These are phyloP conservation scores for Periconia sp. DNA, from an alignment of 2,329 filamentous ascomycete species.

Conservation along the genomic window DNA sequence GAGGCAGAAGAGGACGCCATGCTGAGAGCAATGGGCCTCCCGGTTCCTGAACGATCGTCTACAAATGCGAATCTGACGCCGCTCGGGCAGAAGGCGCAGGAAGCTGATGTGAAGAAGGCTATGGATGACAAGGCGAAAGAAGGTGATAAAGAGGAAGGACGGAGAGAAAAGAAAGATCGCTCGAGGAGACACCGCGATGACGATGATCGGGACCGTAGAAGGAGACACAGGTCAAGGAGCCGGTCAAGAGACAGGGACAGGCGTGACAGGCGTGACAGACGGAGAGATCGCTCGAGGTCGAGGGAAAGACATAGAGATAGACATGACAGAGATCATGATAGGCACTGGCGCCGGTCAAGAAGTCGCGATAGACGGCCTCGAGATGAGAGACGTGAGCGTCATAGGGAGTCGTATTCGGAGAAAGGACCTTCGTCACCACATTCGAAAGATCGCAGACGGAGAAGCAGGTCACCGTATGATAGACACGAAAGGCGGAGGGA, in stretches of 20 bases:
- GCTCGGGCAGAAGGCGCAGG: conserved; percentile 58
- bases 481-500: conserved; percentile 15
- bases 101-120: conserved; percentile 63
- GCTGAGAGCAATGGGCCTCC: conserved; percentile 79
- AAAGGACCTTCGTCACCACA: conserved; percentile 30
- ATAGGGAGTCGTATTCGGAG: conserved; percentile 24
- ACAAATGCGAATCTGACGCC: conserved; percentile 70
- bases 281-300: conserved; percentile 36
- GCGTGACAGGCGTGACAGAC: conserved; percentile 37
- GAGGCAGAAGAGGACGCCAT: conserved; percentile 94
- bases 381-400: conserved; percentile 31
- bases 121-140: conserved; percentile 56
- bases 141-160: conserved; percentile 29
- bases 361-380: conserved; percentile 34
- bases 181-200: conserved; percentile 32
- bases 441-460: conserved; percentile 31
- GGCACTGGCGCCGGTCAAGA: conserved; percentile 34
- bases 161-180: conserved; percentile 28
- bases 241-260: conserved; percentile 35
- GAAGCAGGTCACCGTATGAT: conserved; percentile 25
- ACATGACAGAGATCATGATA: conserved; percentile 34
- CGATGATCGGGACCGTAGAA: conserved; percentile 25
- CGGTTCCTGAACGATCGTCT: conserved; percentile 66
- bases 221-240: conserved; percentile 33
- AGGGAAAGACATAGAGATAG: conserved; percentile 32